phyloP scores from a whole-genome alignment of 1,284 basidiomycete species.

The Singerocomus inundabilis region DNA sequence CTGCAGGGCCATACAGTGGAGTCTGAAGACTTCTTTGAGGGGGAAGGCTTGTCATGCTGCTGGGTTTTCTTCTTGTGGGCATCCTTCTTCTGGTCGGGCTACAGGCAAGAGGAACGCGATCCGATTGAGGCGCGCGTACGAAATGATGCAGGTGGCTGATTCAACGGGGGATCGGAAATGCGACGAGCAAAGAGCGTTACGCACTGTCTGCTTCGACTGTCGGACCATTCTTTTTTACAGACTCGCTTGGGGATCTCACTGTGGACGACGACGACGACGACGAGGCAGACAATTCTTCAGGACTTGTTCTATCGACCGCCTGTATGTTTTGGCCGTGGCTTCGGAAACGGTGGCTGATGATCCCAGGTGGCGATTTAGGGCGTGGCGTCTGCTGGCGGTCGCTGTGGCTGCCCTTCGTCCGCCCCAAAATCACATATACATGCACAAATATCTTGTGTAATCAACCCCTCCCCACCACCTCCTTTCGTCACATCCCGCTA shows the following conservation, averaged over 20 bases:
- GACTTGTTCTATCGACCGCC: conserved; percentile 8
- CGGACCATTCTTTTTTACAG: conserved; percentile 28
- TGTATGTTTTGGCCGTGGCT: conserved; percentile 16
- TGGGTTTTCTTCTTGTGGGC: conserved; percentile 42
- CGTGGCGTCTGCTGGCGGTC: conserved; percentile 23
- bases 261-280: background rate
- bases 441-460: conserved; percentile 23
- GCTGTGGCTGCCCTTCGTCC: conserved; percentile 13
- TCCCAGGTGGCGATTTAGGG: conserved; percentile 29
- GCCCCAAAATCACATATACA: conserved; percentile 14
- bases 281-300: background rate
- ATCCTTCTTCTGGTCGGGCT: conserved; percentile 50
- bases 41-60: conserved; percentile 19
- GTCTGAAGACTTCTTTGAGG: conserved; percentile 42
- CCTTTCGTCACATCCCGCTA: background rate
- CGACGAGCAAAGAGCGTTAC: conserved; percentile 22
- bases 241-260: conserved; percentile 22
- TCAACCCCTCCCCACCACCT: conserved; percentile 11
- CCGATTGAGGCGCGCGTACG: conserved; percentile 7
- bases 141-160: conserved; percentile 23
- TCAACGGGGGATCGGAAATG: conserved; percentile 12
- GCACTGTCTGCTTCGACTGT: conserved; percentile 37
- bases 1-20: conserved; percentile 70
- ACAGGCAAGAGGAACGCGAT: conserved; percentile 8
- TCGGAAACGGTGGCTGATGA: conserved; percentile 28